Percentiles rank a stretch among this genome's conserved stretches.
Evolutionary conservation across 441 rosid species (phyloP).

Genomic region (Populus tomentosa): DNA sequence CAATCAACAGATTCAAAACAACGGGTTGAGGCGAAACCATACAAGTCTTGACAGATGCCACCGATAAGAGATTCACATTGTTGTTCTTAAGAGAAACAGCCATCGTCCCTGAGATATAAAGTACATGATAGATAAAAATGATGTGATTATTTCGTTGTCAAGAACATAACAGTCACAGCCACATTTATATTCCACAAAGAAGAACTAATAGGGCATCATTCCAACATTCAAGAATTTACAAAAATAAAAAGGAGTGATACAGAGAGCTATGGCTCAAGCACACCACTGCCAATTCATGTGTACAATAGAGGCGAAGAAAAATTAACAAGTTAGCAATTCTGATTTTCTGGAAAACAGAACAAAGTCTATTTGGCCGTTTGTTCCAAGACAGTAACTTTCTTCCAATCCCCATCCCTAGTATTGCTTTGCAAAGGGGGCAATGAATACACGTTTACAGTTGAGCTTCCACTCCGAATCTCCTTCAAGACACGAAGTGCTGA

Average conservation of each 20-base stretch:
- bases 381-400: conserved; percentile 22
- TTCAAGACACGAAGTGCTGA: conserved; percentile 68
- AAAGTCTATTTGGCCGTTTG: conserved; percentile 32
- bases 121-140: neutral
- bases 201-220: neutral
- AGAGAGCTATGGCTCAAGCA: neutral
- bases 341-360: neutral
- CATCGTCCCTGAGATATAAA: neutral
- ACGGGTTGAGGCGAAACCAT: too few relatives aligned
- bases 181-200: neutral
- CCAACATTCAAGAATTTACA: neutral
- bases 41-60: too few relatives aligned
- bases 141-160: neutral
- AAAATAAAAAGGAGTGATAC: neutral
- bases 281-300: neutral
- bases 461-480: conserved; percentile 77
- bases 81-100: neutral
- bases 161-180: neutral
- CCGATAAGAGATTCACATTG: too few relatives aligned
- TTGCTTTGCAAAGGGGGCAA: conserved; percentile 62
- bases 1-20: too few relatives aligned
- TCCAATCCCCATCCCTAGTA: conserved; percentile 15
- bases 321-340: neutral
- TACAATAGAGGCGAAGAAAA: neutral
- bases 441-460: conserved; percentile 72